Evolutionary conservation across 192 early-diverging fungal genomes (phyloP), one percentile per base, ranked within the genome.

Genomic region (Lobosporangium transversale): DNA sequence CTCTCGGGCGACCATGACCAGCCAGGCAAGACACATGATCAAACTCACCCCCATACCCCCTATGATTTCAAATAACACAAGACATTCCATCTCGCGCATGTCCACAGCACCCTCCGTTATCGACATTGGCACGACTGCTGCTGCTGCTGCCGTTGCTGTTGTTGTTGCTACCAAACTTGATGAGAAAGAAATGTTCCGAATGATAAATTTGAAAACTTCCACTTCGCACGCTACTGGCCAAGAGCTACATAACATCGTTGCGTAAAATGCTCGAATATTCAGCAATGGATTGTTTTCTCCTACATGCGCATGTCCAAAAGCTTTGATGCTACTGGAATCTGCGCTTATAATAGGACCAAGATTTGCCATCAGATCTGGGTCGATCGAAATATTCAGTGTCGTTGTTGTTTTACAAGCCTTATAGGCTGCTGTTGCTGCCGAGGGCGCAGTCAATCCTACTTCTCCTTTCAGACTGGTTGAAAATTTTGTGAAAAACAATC

Each of bases 71-170:
- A 76, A 76, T 12, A 67, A 18, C 7, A 76, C 64, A 20, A 67
- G 31, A 32, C 54, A 57, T 40, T 76, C 73, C 73, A 76, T 76
- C 54, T 76, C 73, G 8, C 44, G 51, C 65, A 76, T 76, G 3
- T 64, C 73, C 9, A 24, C 33, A 18, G 17, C n/a, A n/a, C n/a
- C n/a, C n/a, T n/a, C n/a, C n/a, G n/a, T 32, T 30, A 15, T 30
- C 20, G 37, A 4, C n/a, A 21, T n/a, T n/a, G n/a, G n/a, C n/a
- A n/a, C n/a, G n/a, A n/a, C n/a, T n/a, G n/a, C n/a, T n/a, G n/a
- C 29, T 1, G 9, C 44, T 37, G 3, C 10, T 26, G 45, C 17
- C 31, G 32, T 23, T 47, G 47, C 23, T 32, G 40, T 14, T 23
- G 37, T 20, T n/a, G 15, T 6, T n/a, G 12, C n/a, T 60, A n/a